A percentile compares a stretch with the other conserved stretches of the same genome.
phyloP scores from a whole-genome alignment of 306 rosid species.

The Fragaria ananassa region DNA sequence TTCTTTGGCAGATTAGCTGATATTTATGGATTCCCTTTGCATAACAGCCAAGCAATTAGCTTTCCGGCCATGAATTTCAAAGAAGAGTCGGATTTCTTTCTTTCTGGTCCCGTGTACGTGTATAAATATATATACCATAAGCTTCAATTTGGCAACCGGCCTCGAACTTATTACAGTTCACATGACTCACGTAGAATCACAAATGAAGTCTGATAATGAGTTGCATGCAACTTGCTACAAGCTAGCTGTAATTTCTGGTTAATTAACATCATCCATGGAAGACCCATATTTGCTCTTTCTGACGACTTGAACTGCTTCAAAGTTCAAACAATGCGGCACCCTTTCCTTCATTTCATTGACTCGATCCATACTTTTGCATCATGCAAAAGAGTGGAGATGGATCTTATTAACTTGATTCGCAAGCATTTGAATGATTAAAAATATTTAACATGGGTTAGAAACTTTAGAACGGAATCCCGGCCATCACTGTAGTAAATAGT shows the following conservation, averaged over 20 bases:
- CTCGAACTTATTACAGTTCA: conserved; percentile 13
- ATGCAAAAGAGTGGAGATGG: not conserved
- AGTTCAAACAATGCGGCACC: conserved; percentile 28
- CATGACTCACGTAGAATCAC: conserved; percentile 24
- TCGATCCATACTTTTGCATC: not conserved
- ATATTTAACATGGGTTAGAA: not conserved
- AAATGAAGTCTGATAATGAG: not conserved
- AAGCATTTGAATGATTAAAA: no score
- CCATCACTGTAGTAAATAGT: not conserved
- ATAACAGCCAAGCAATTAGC: not conserved
- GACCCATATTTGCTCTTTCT: conserved; percentile 14
- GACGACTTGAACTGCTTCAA: conserved; percentile 8
- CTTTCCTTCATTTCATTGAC: conserved; percentile 5
- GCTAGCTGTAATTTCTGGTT: not conserved
- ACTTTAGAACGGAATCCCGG: not conserved
- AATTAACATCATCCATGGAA: not conserved
- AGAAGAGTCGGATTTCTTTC: no score
- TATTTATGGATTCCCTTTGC: not conserved
- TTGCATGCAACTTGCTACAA: not conserved
- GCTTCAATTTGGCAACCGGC: not conserved
- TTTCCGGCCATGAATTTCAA: not conserved
- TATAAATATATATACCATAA: not conserved
- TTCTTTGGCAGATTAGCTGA: not conserved
- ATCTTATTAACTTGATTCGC: not conserved
- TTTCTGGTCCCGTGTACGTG: no score